A percentile compares a stretch with the other conserved stretches of the same genome.
These are phyloP conservation scores for Hordeum marinum DNA, from an alignment of 176 grass and related monocot genomes.

Conservation along the genomic window DNA sequence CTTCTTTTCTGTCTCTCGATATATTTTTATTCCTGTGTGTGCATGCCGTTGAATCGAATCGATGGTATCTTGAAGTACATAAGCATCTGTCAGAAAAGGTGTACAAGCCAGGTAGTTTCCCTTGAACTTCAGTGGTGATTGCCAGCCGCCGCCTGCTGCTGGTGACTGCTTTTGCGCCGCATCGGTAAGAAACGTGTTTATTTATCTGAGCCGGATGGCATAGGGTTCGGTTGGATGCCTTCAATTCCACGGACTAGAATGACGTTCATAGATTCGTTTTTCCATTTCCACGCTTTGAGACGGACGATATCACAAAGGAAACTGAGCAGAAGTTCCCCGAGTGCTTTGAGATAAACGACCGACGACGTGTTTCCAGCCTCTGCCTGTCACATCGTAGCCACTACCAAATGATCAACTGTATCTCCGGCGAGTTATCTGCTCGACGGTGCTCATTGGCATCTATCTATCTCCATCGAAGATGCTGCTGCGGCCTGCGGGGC, in stretches of 20 bases:
- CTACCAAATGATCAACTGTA: no score
- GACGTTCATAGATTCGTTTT: background rate
- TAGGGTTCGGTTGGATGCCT: background rate
- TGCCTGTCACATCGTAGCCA: no score
- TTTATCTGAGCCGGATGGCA: background rate
- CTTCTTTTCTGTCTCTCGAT: background rate
- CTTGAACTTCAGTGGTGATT: no score
- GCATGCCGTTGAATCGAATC: conserved; percentile 10
- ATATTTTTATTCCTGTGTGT: background rate
- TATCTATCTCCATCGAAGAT: no score
- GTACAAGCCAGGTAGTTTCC: no score
- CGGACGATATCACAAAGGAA: no score
- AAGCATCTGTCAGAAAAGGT: background rate
- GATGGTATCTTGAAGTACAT: background rate
- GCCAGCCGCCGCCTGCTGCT: background rate
- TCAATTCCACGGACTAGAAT: background rate
- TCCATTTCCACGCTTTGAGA: background rate
- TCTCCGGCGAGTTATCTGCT: no score
- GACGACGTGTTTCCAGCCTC: no score
- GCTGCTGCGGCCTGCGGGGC: no score
- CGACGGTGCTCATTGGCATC: no score
- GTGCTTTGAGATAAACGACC: no score
- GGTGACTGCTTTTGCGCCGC: background rate
- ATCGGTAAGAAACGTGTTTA: background rate
- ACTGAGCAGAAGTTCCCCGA: no score